Base-by-base conservation (phyloP, 148 eudicot genomes). In the Chenopodium formosanum region DNA sequence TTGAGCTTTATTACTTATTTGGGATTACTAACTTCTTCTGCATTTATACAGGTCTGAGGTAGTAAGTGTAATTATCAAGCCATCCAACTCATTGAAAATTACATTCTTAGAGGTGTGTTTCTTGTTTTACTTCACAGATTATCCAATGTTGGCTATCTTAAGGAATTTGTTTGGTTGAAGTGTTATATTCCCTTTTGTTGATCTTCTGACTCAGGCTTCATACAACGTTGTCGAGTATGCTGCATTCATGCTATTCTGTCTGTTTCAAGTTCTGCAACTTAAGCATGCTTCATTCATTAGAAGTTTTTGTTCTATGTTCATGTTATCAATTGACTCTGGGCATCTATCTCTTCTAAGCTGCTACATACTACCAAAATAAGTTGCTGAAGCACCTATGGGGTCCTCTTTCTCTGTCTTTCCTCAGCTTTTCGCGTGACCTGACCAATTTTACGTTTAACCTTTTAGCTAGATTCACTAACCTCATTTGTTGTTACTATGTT, bases 61-160 rank as follows among this genome's bases (percentile, higher is more conserved):
- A 80, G 32, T 97, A 69, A 94, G 94, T 87, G 98, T 97, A 73
- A 78, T 97, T 81, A 83, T 85, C 78, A 91, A 92, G 84, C 88
- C 98, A 56, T 85, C 95, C 74, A 97, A 92, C 89, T 92, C 89
- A 82, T 93, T 97, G 65, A 97, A 97, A 89, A 91, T 97, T 86
- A 97, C 98, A 78, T 97, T 97, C 89, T 89, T 97, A 78, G 99
- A 97, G 99, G 99, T 97, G 82, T 60, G 90, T 87, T 66, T 47
- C 70, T 40, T 29, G 74, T 58, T 75, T 70, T 34, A 32, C 32
- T 25, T 60, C 22, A 29, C 48, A 37, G 14, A 9, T 76, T 66
- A n/a, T 40, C 32, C 34, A 23, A 68, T 20, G 25, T 20, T 37
- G 31, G 47, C 0, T 23, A n/a, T 3, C 17, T 27, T 46, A 62